Base-by-base conservation (phyloP, 2,329 filamentous ascomycete species). In the Sordariomycetes sp. region DNA sequence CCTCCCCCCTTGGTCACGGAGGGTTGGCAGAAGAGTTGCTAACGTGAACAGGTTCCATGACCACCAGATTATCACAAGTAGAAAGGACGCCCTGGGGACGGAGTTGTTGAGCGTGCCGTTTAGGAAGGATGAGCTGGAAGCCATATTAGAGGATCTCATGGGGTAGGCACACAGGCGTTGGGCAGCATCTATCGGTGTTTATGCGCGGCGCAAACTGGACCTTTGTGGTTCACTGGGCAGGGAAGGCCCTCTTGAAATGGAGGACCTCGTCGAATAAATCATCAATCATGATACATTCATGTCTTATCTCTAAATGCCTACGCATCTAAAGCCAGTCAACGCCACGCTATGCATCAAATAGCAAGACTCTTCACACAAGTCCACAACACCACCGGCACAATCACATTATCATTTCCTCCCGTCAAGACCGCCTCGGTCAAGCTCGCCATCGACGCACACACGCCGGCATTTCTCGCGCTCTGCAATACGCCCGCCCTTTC, bases 371-470 rank as follows among this genome's bases (percentile, higher is more conserved):
- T 83, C 25, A 94, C 87, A 48, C 94, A 79, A 39, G 88, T 73
- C 92, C 92, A 98, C 40, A 98, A 61, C 33, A 94, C 79, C 37
- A 98, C 77, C 4, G 92, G 92, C 42, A 96, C 90, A 42, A 96
- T 81, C 14, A 98, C 92, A 66, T 98, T 98, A 67, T 98, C 92
- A 58, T 98, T 98, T 20, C 90, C 92, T 3, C 92, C 92, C 11
- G 92, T 96, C 42, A 98, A 63, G 30, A 95, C 90, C 18, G 92
- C 88, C 63, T 98, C 92, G 34, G 92, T 94, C 46, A 95, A 68
- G 57, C 88, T 95, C 19, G 88, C 86, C 38, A 87, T 75, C 27
- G 72, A 70, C 6, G 84, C 87, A 43, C 87, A 93, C 31, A 84
- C 51, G 5, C 68, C 64, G 9, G 82, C 77, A 51, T 90, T 92